These are phyloP conservation scores for Ambrosiella cleistominuta DNA, from an alignment of 2,329 filamentous ascomycete genomes.

Conservation along the genomic window DNA sequence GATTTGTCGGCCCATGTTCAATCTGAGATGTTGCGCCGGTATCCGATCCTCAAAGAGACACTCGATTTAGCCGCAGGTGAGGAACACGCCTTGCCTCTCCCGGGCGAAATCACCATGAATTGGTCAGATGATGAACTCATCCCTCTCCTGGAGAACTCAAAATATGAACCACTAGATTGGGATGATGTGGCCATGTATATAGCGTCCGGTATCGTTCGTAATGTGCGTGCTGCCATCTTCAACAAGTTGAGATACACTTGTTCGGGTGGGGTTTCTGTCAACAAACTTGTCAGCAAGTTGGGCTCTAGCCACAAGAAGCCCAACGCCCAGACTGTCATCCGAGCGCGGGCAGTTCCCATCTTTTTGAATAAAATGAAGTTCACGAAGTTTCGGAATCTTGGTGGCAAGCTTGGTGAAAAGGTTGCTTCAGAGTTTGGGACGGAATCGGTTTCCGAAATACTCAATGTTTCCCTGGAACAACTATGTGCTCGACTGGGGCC, in stretches of 20 bases:
- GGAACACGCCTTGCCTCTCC: conserved; percentile 54
- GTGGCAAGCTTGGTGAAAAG: conserved; percentile 83
- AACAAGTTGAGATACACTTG: conserved; percentile 71
- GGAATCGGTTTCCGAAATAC: conserved; percentile 58
- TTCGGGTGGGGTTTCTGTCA: conserved; percentile 72
- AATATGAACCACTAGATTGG: conserved; percentile 80
- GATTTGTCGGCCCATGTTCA: conserved; percentile 79
- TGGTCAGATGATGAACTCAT: conserved; percentile 74
- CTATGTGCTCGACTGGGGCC: conserved; percentile 64
- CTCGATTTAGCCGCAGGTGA: conserved; percentile 31
- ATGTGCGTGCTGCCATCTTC: conserved; percentile 51
- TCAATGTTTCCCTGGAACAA: conserved; percentile 54
- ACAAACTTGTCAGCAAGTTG: conserved; percentile 91
- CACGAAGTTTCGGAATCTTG: conserved; percentile 87
- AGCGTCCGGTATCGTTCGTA: conserved; percentile 73
- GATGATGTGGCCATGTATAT: conserved; percentile 79
- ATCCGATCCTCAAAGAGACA: conserved; percentile 43
- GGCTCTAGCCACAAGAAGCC: conserved; percentile 87
- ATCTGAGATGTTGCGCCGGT: conserved; percentile 53
- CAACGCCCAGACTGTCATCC: conserved; percentile 83
- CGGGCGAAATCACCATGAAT: conserved; percentile 51
- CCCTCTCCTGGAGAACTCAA: conserved; percentile 57
- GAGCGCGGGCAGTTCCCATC: conserved; percentile 60
- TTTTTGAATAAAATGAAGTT: conserved; percentile 81
- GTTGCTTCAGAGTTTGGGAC: conserved; percentile 67